Base-by-base conservation (phyloP, 192 early-diverging fungal genomes). In the Podochytrium sp. region DNA sequence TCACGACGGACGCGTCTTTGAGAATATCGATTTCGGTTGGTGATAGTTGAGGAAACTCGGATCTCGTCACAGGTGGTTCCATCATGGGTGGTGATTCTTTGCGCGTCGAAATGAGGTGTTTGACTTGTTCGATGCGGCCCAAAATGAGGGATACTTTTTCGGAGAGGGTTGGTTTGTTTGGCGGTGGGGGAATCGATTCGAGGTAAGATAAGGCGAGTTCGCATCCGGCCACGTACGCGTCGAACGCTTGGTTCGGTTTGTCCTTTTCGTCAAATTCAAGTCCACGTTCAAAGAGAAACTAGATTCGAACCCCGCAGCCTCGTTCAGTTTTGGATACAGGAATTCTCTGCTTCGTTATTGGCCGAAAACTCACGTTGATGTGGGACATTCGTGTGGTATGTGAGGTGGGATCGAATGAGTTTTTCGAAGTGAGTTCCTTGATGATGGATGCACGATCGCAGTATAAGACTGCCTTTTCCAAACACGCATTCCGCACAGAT, bases 1-100 rank as follows among this genome's bases (percentile, higher is more conserved):
- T 93, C 40, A 95, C 80, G 63, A 83, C 78, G 16, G 93, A 94
- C 30, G 92, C 92, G 7, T 65, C 61, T 52, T 81, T 82, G 14
- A 95, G 65, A 12, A 95, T 83, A 29, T 86, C 81, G 0, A 87
- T 70, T 75, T 94, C 93, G 23, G 18, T 16, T 5, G 27, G 12
- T 18, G 69, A 71, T 12, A 71, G 56, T n/a, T 59, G 35, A 6
- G 69, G 69, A 60, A 30, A 20, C 18, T 2, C 14, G 23, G 39
- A n/a, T 32, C 14, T 27, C 7, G 65, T 32, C 1, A 18, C 14
- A 0, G 65, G n/a, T 39, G 29, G 1, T 43, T 66, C 42, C 18
- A 47, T 3, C 16, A 25, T 61, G 29, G 25, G 25, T 38, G 7
- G 16, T 23, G 52, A 23, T 61, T 14, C n/a, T 61, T 61, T 61